Evolutionary conservation across 495 filamentous ascomycete genomes (phyloP).

Genomic region (Tuber calosporum): DNA sequence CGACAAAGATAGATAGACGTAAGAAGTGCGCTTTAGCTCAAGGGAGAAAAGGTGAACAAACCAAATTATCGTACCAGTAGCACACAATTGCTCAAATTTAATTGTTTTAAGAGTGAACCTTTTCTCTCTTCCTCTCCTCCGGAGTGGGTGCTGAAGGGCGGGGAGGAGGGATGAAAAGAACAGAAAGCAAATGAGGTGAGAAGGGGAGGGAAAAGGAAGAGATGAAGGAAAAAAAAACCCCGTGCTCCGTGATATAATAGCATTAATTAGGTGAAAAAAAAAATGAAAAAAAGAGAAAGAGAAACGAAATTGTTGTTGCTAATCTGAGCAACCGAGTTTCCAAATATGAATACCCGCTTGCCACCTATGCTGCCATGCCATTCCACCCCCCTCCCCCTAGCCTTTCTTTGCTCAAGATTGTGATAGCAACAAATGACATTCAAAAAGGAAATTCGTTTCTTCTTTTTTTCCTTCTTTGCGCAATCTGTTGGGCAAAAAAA

Average conservation of each 20-base stretch:
- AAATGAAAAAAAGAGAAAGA: background rate
- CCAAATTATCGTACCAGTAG: constrained; percentile 6
- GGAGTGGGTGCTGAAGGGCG: background rate
- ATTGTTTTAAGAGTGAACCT: background rate
- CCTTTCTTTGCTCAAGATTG: constrained; percentile 22
- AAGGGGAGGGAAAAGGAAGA: background rate
- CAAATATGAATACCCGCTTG: background rate
- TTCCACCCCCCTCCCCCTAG: background rate
- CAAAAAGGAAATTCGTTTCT: constrained; percentile 3
- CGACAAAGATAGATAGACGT: constrained; percentile 16
- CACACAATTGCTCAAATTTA: background rate
- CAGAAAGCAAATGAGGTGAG: background rate
- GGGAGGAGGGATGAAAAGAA: background rate
- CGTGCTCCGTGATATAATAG: background rate
- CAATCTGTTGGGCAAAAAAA: background rate
- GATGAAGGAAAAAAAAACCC: background rate
- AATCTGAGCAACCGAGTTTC: background rate
- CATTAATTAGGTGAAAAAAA: constrained; percentile 3
- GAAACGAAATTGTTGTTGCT: background rate
- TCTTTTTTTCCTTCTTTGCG: background rate
- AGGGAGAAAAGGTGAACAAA: background rate
- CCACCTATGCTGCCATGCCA: background rate
- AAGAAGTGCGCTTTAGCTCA: background rate
- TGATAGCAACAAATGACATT: background rate
- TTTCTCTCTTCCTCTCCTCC: background rate